Conservation (phyloP, 2,329 filamentous ascomycete species). For the Aureobasidium sp. region DNA sequence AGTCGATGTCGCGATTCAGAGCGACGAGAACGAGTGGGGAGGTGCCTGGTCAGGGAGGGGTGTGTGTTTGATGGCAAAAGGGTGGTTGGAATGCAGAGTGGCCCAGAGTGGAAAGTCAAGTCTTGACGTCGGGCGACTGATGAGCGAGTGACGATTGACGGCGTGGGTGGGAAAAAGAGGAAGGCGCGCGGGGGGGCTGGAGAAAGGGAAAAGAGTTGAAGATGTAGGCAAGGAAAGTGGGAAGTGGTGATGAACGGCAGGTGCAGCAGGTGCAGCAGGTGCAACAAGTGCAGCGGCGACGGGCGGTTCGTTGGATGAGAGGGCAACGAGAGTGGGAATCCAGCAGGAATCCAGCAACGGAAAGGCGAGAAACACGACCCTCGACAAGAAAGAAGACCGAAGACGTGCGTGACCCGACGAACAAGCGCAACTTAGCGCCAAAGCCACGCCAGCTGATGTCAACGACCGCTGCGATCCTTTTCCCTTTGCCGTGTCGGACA, state of each 20-base stretch:
- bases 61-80: background rate
- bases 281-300: background rate
- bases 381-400: background rate
- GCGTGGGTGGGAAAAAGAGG: background rate
- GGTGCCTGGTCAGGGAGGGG: background rate
- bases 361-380: conserved; percentile 5
- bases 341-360: background rate
- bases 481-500: background rate
- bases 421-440: conserved; percentile 13
- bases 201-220: conserved; percentile 1
- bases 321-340: conserved; percentile 4
- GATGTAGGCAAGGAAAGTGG: background rate
- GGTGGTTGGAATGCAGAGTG: conserved; percentile 8
- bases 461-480: conserved; percentile 4
- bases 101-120: background rate
- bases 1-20: background rate
- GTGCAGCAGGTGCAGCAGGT: background rate
- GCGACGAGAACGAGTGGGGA: conserved; percentile 4
- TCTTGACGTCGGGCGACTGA: conserved; percentile 2
- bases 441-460: conserved; percentile 14
- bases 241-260: background rate
- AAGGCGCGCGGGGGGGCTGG: conserved; percentile 7
- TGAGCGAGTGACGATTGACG: conserved; percentile 6
- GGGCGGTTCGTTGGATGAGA: background rate
- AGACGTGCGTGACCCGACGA: conserved; percentile 4